Base-by-base conservation (phyloP, 2,329 filamentous ascomycete species). In the Fusarium annulatum region DNA sequence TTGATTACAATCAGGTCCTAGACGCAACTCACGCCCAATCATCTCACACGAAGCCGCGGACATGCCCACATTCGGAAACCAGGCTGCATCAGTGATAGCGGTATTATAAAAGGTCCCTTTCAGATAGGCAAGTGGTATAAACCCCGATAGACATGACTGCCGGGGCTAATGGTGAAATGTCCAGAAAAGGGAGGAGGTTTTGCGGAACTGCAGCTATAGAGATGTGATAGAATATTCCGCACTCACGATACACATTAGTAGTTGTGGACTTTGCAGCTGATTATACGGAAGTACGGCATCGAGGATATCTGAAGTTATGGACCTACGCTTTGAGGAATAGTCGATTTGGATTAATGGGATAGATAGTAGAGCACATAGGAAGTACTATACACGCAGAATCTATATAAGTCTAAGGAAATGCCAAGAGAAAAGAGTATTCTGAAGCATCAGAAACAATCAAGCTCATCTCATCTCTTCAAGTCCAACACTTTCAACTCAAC, bases 81-180 rank as follows among this genome's bases (percentile, higher is more conserved):
- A 23, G 28, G 11, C 42, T 33, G 26, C 42, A 55, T 67, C 48
- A 41, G 52, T 45, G 34, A 69, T 70, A 45, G 65, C 28, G 48
- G 60, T 41, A 46, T 60, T 51, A 10, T 52, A 64, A 69, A 69
- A 69, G 45, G 43, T 38, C 26, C 67, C 39, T 45, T 70, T 53
- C n/a, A 70, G 43, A 69, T 55, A 61, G 65, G 67, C 63, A 70
- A 70, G 66, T 70, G 43, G 53, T 52, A 64, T 34, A 55, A 43
- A 30, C 16, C 3, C 55, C 43, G 49, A 59, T 52, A 49, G 33
- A 19, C 42, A 45, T 60, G 48, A 56, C 49, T 64, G 18, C 49
- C 26, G 59, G 53, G 62, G 33, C 39, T 34, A 43, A 67, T 53
- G 30, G 26, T 36, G 53, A 56, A 43, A 69, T 48, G n/a, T 43